phyloP scores from a whole-genome alignment of 2,329 filamentous ascomycete genomes.

The Monosporascus sp. region DNA sequence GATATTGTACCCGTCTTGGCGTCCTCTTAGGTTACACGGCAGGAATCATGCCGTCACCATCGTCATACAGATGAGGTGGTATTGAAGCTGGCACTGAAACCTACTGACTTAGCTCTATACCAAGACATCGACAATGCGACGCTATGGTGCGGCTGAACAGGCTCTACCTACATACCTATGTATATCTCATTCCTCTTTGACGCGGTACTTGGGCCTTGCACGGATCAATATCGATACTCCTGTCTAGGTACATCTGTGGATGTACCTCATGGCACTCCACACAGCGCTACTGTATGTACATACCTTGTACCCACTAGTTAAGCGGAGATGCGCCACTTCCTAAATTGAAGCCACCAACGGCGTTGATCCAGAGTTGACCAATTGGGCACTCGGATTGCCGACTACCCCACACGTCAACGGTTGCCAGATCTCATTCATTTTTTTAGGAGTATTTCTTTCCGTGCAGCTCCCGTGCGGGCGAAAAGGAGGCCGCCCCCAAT shows the following conservation, averaged over 20 bases:
- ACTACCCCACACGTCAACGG: background rate
- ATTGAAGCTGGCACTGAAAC: no score
- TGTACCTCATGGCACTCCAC: background rate
- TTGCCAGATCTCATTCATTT: background rate
- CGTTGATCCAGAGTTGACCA: background rate
- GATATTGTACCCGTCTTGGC: no score
- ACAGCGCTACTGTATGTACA: background rate
- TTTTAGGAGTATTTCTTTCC: no score
- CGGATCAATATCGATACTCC: background rate
- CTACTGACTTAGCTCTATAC: no score
- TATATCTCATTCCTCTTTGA: background rate
- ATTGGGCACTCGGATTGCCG: background rate
- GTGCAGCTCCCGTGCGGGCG: no score
- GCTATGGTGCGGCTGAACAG: background rate
- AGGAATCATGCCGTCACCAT: no score
- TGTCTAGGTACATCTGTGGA: no score
- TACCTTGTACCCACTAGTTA: background rate
- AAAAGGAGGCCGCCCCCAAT: no score
- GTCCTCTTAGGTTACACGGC: no score
- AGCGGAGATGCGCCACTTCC: background rate
- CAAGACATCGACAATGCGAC: background rate
- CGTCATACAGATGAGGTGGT: no score
- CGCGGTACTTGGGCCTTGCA: background rate
- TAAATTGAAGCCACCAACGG: background rate
- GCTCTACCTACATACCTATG: no score